Evolutionary conservation across 108 stramenopile species (phyloP).

Genomic region (Nitzschia palea): DNA sequence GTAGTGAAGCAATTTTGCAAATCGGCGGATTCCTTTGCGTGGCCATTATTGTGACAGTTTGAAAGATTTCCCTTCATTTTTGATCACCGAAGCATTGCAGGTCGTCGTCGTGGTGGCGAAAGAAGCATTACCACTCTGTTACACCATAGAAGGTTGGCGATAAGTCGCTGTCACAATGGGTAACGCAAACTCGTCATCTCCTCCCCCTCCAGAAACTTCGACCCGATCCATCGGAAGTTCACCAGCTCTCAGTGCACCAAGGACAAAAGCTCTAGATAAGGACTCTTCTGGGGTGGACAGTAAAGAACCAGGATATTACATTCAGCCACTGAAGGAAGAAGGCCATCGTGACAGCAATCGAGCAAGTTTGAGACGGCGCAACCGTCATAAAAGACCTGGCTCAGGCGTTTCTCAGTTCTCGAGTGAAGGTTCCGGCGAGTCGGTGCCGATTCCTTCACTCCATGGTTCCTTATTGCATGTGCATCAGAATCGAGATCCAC

Average conservation of each 20-base stretch:
- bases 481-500: conserved; percentile 35
- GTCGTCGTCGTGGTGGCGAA: too few species aligned
- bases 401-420: not conserved
- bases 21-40: too few species aligned
- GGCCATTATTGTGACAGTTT: too few species aligned
- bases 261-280: too few species aligned
- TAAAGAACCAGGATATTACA: not conserved
- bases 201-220: not conserved
- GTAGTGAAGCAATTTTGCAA: too few species aligned
- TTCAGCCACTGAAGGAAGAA: conserved; percentile 1
- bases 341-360: not conserved
- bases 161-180: not conserved
- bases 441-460: conserved; percentile 21
- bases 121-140: too few species aligned
- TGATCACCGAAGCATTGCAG: too few species aligned
- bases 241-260: too few species aligned
- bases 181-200: not conserved
- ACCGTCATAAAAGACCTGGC: not conserved
- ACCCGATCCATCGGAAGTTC: too few species aligned
- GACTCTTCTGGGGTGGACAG: too few species aligned
- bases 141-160: too few species aligned
- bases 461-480: conserved; percentile 30
- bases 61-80: too few species aligned
- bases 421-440: conserved; percentile 11
- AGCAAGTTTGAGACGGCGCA: not conserved